Percentiles rank a stretch among this genome's conserved stretches.
Conservation (phyloP, 257 asterid species). For the Salvia miltiorrhiza region DNA sequence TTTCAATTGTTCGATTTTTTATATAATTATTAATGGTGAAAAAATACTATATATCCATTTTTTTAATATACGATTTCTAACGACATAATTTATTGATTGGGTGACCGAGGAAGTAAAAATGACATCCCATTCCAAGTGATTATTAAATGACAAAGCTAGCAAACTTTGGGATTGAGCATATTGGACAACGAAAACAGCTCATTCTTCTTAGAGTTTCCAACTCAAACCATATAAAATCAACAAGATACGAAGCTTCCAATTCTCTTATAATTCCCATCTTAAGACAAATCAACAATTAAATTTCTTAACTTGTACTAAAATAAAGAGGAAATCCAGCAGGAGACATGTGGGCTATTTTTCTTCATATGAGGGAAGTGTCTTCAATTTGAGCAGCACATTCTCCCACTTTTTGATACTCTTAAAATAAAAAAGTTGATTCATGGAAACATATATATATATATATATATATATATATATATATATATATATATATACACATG, state of each 20-base stretch:
- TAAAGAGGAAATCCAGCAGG: slow-evolving; percentile 34
- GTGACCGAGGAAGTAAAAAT: too few species aligned
- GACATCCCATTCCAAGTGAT: background rate
- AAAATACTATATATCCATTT: too few species aligned
- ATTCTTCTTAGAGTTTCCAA: slow-evolving; percentile 26
- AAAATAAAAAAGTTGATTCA: background rate
- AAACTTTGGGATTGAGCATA: slow-evolving; percentile 22
- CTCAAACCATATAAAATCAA: slow-evolving; percentile 14
- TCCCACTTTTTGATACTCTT: slow-evolving; percentile 11
- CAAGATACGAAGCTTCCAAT: slow-evolving; percentile 36
- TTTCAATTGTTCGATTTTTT: too few species aligned
- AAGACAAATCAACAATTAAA: slow-evolving; percentile 10
- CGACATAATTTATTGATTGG: too few species aligned
- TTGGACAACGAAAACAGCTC: slow-evolving; percentile 37
- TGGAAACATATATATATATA: background rate
- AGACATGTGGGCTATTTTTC: slow-evolving; percentile 27
- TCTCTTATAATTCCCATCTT: slow-evolving; percentile 16
- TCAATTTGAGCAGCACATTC: slow-evolving; percentile 33
- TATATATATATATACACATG: background rate
- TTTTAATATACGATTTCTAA: too few species aligned
- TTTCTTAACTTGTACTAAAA: background rate
- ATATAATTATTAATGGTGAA: too few species aligned
- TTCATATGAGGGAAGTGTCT: slow-evolving; percentile 39
- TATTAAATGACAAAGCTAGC: background rate
- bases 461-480: background rate